phyloP scores from a whole-genome alignment of 352 stramenopile genomes.

The Albugo laibachii region DNA sequence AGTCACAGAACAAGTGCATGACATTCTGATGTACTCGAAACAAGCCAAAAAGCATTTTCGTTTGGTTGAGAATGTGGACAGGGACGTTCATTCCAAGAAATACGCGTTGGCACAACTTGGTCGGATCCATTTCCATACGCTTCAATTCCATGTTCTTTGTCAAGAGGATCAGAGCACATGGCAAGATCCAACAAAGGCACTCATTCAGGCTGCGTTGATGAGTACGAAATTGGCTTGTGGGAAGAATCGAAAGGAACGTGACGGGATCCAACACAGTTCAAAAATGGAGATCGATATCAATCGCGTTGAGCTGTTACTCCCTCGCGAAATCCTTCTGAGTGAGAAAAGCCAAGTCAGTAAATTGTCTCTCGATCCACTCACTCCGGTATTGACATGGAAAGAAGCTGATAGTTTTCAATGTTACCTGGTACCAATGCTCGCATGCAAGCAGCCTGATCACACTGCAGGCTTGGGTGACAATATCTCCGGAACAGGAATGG shows the following conservation, averaged over 20 bases:
- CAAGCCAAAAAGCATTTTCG: conserved; percentile 23
- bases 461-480: conserved; percentile 70
- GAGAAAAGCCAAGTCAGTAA: background rate
- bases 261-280: conserved; percentile 10
- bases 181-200: conserved; percentile 41
- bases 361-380: conserved; percentile 21
- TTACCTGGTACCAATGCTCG: conserved; percentile 56
- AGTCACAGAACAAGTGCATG: conserved; percentile 46
- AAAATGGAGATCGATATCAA: conserved; percentile 54
- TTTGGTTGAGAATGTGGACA: conserved; percentile 3
- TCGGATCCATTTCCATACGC: conserved; percentile 71
- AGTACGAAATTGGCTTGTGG: conserved; percentile 65
- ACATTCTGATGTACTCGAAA: conserved; percentile 24
- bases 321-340: conserved; percentile 29
- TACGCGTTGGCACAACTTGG: conserved; percentile 39
- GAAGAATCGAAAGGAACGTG: conserved; percentile 18
- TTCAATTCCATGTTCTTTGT: conserved; percentile 77
- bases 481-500: conserved; percentile 67
- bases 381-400: conserved; percentile 39
- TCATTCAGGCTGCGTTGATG: conserved; percentile 63
- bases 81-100: conserved; percentile 6
- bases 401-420: conserved; percentile 52
- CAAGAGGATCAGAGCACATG: conserved; percentile 37
- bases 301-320: conserved; percentile 44
- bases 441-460: conserved; percentile 63